Evolutionary conservation across 345 rosid genomes (phyloP), one percentile per base, ranked within the genome.

Genomic region (Theobroma cacao): DNA sequence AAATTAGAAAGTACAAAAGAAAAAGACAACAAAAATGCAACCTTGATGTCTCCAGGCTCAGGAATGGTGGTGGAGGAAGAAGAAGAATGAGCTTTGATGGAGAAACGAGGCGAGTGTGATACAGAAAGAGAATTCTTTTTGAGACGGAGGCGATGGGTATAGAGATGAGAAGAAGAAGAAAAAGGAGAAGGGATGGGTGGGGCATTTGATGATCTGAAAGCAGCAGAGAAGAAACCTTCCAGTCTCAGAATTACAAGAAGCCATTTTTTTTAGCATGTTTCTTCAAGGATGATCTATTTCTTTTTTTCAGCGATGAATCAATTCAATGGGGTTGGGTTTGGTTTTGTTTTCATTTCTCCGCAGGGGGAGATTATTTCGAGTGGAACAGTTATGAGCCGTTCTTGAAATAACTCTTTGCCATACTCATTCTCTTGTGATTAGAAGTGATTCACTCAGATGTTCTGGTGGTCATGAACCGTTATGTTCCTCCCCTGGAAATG

Each of bases 21-120:
- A 75, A 12, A 28, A 76, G 14, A 15, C 48, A 38, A 15, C 0
- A 3, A 55, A 24, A 48, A 50, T 36, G 12, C 5, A 75, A 93
- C 96, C 94, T 91, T 87, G 85, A 90, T 86, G 89, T 90, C 90
- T 86, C 86, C 92, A 15, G 90, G 90, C 81, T 91, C 94, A 0
- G 91, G 84, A 69, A 90, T 69, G 83, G 91, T 73, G 56, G 93
- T 55, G 80, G 96, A 86, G 7, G 97, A 87, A 15, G 97, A 81
- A 41, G 93, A 82, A 30, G n/a, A n/a, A n/a, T 85, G 77, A n/a
- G 92, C 90, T 20, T 72, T 76, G 61, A 83, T n/a, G n/a, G 84
- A 53, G 43, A 85, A 58, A 38, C 80, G 71, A 38, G 40, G 80
- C 2, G 79, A 70, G 0, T 28, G 82, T 2, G 81, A 67, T 45